Evolutionary conservation across 148 eudicot genomes (phyloP), one percentile per base, ranked within the genome.

Genomic region (Rhododendron simsii): DNA sequence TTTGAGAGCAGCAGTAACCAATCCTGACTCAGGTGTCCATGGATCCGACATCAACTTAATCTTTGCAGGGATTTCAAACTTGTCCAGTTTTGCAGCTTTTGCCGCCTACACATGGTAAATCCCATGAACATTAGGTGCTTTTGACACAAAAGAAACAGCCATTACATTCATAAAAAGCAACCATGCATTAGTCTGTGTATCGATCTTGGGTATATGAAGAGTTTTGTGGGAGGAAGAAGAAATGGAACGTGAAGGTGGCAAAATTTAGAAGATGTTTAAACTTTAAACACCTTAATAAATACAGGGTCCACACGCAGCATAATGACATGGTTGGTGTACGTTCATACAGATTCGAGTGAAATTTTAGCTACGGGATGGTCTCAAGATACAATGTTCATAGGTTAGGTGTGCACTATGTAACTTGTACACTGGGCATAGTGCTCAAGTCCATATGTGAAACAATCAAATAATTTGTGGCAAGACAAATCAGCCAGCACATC

Each of bases 11-110:
- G 95, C 98, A 33, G 99, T 96, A 71, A 96, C 99, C 87, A 96
- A 85, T 85, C 99, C 99, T 0, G 99, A 94, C 82, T 96, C 98
- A 4, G 98, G 95, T 55, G 99, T 96, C 99, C 99, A 96, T 0
- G 96, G 93, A 7, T 96, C 98, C 2, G 94, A 91, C 87, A 95
- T 14, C 88, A 96, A 84, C 89, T 91, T 91, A 37, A 96, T 95
- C 89, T 94, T 96, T 79, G 96, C 93, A 1, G 99, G 98, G 73
- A 87, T 63, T 88, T 96, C 99, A 86, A 95, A 95, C 89, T 92
- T 96, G 88, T 94, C 98, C 85, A 96, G 84, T 85, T 89, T 95
- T 67, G 93, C 93, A 45, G 85, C 90, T 91, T 93, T 96, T 33
- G 88, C 99, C 35, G 89, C 95, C 99, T 96, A 90, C 74, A 86